phyloP scores from a whole-genome alignment of 768 basidiomycete species.

The Leccinum imitatum region DNA sequence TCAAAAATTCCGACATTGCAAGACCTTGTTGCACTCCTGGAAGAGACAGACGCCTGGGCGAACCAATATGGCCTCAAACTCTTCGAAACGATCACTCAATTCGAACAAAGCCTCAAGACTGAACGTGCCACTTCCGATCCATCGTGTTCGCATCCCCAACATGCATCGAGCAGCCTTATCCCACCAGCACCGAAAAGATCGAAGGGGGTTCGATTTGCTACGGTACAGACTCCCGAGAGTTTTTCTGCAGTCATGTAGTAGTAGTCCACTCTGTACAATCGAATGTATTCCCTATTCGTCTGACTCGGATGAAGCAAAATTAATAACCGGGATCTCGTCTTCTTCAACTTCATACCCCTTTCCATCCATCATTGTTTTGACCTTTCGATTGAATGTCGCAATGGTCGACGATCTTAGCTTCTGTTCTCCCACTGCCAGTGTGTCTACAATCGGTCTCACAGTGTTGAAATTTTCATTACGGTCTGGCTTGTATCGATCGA shows the following conservation, averaged over 20 bases:
- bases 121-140: background rate
- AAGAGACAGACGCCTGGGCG: background rate
- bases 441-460: background rate
- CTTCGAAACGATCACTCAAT: background rate
- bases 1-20: too few relatives aligned
- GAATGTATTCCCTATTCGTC: background rate
- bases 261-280: background rate
- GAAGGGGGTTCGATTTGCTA: background rate
- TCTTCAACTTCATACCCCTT: background rate
- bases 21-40: background rate
- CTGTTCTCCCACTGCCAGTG: background rate
- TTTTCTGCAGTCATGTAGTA: background rate
- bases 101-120: background rate
- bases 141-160: background rate
- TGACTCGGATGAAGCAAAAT: background rate
- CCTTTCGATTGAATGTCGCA: background rate
- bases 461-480: background rate
- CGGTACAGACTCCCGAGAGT: background rate
- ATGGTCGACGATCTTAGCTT: background rate
- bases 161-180: too few relatives aligned
- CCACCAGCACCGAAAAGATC: background rate
- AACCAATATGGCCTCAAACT: background rate
- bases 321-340: background rate
- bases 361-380: background rate
- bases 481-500: slow-evolving; percentile 2